Base-by-base conservation (phyloP, 306 rosid species). In the Lablab purpureus region DNA sequence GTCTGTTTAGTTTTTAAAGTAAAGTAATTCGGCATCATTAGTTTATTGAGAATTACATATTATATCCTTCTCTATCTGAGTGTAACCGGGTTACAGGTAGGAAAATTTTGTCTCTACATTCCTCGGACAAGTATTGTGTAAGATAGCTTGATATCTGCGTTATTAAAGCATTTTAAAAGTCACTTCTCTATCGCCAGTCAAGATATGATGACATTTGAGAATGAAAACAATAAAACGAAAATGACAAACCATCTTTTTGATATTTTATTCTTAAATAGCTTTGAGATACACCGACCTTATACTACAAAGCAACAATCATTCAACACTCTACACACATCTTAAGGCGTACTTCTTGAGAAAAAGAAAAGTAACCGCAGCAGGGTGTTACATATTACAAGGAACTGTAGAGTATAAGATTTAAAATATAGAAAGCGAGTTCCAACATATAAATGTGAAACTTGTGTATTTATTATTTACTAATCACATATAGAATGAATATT, bases 1-100 rank as follows among this genome's bases (percentile, higher is more conserved):
- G 51, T 9, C 21, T 30, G 19, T 43, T 71, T 63, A 28, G 62
- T 19, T 21, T 40, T 68, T 36, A 47, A 81, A 76, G 76, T 59
- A 76, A 46, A 36, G 73, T 18, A 75, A 37, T 5, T 27, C 30
- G 55, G 23, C 43, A 13, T 56, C 54, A 27, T 46, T 12, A 73
- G 11, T 58, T 55, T 14, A 49, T 30, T 51, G 46, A 32, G 64
- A 49, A 0, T n/a, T 8, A 8, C 10, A 10, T 49, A 69, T 12
- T 50, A 51, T 18, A 30, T 30, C 18, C 1, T 55, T 72, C 17
- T 5, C 13, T 8, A 17, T 10, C 46, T 15, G 7, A 34, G 5
- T 1, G 32, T n/a, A 34, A 63, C 46, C 46, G 25, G 7, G 68
- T 63, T 17, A 64, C 27, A n/a, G 45, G 70, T 34, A n/a, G 10